Evolutionary conservation across 2,329 filamentous ascomycete genomes (phyloP), one percentile per base, ranked within the genome.

Genomic region (Rhynchosporium secalis): DNA sequence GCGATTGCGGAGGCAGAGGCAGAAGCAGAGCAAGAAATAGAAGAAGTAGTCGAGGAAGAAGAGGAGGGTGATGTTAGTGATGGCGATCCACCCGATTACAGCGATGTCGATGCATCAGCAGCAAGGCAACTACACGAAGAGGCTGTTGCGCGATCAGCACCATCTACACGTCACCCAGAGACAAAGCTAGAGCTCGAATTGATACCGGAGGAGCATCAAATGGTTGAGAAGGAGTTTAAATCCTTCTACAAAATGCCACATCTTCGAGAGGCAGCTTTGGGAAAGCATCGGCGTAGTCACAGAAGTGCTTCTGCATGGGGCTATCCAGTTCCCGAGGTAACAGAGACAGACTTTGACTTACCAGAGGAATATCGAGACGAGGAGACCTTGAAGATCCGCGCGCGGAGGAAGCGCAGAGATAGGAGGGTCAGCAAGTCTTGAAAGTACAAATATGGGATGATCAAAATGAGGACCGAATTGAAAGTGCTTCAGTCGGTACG

Each of bases 251-350:
- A 82, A 20, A 86, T 83, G 45, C 69, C 71, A 29, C 87, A 96
- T 72, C 83, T 94, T 64, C 88, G 94, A 31, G 90, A 92, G 28
- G 85, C 87, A 6, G 92, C 93, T 9, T 76, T 96, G n/a, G 88
- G 86, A 65, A 86, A 86, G 68, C 81, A 85, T 55, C 83, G 92
- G 43, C 86, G 90, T 58, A 85, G 86, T 56, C 85, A 86, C 48
- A 83, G 91, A 56, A 90, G 83, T 57, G 81, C 87, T 15, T 80
- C 89, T 54, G 94, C 93, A 3, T 98, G 95, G 83, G 94, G 94
- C 0, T 84, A 88, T 31, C 83, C 89, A 0, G 76, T 98, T 26
- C 93, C 93, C 0, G 91, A 96, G 13, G 78, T 89, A 62, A 74
- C 79, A 4, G 84, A 90, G 72, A 73, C 74, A 38, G 90, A 96